Conservation (phyloP, 2,329 filamentous ascomycete genomes). For the Septoria petroselini region DNA sequence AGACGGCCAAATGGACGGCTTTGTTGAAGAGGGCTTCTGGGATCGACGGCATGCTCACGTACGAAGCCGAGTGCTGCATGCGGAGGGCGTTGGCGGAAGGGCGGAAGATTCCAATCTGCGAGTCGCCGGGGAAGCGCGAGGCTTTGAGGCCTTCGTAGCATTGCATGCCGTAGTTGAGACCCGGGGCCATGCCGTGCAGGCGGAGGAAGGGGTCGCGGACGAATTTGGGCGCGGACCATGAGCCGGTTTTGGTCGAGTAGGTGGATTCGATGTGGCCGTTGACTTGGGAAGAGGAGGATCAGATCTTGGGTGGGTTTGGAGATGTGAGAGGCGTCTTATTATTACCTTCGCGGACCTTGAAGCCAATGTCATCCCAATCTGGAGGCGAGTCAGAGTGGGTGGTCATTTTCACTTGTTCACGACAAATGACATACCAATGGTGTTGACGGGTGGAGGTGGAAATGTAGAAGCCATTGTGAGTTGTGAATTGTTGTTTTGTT, state of each 20-base stretch:
- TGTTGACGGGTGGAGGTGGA: slow-evolving; percentile 72
- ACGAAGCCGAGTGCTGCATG: slow-evolving; percentile 78
- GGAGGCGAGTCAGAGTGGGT: slow-evolving; percentile 18
- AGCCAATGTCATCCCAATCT: slow-evolving; percentile 93
- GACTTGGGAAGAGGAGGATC: slow-evolving; percentile 48
- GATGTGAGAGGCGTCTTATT: not conserved
- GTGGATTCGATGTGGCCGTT: slow-evolving; percentile 91
- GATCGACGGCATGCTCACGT: slow-evolving; percentile 77
- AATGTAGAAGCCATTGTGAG: slow-evolving; percentile 48
- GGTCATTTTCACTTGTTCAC: not conserved
- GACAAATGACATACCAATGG: slow-evolving; percentile 57
- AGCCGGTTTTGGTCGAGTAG: slow-evolving; percentile 68
- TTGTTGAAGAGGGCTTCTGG: slow-evolving; percentile 73
- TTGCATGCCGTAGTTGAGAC: slow-evolving; percentile 94
- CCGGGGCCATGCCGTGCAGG: slow-evolving; percentile 92
- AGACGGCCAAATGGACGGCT: slow-evolving; percentile 75
- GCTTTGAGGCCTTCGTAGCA: slow-evolving; percentile 98
- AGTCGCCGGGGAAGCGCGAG: slow-evolving; percentile 71
- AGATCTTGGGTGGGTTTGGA: not conserved
- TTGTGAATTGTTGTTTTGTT: slow-evolving; percentile 4
- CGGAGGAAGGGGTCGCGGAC: slow-evolving; percentile 79
- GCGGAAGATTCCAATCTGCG: slow-evolving; percentile 79
- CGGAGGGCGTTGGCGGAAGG: slow-evolving; percentile 79
- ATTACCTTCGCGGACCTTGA: slow-evolving; percentile 82
- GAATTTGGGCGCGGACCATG: slow-evolving; percentile 77